These are phyloP conservation scores for Globisporangium emineosum DNA, from an alignment of 352 stramenopile genomes.

Conservation along the genomic window DNA sequence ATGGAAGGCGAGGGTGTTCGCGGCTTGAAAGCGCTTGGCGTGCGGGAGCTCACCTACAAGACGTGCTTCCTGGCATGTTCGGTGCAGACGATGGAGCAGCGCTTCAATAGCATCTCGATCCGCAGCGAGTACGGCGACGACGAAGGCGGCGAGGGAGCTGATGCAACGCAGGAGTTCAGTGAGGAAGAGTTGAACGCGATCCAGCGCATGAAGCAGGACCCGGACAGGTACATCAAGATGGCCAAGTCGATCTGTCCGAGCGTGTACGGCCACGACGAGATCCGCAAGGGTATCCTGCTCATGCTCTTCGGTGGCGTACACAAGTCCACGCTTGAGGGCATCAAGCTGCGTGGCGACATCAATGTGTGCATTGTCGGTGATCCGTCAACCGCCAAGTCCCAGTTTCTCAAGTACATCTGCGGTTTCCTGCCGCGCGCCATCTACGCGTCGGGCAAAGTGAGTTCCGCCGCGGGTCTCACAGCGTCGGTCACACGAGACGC, in stretches of 20 bases:
- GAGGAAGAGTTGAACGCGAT: constrained; percentile 93
- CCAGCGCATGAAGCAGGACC: constrained; percentile 87
- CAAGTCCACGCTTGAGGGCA: constrained; percentile 96
- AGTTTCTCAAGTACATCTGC: constrained; percentile 98
- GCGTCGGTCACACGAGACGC: constrained; percentile 95
- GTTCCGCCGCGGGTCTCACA: constrained; percentile 96
- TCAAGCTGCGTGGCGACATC: constrained; percentile 98
- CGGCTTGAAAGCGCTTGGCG: constrained; percentile 93
- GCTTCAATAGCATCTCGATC: constrained; percentile 86
- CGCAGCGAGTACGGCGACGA: constrained; percentile 71
- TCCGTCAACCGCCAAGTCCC: constrained; percentile 97
- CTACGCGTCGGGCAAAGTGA: constrained; percentile 99
- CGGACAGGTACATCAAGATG: constrained; percentile 92
- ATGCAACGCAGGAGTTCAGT: constrained; percentile 79
- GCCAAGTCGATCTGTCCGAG: constrained; percentile 94
- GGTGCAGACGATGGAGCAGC: constrained; percentile 90
- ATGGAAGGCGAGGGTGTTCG: constrained; percentile 91
- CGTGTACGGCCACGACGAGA: constrained; percentile 98
- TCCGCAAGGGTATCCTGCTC: constrained; percentile 92
- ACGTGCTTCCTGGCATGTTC: constrained; percentile 96
- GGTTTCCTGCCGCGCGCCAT: constrained; percentile 93
- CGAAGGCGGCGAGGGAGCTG: constrained; percentile 24
- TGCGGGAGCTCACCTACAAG: constrained; percentile 97
- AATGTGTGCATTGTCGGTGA: constrained; percentile 99
- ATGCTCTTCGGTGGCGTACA: constrained; percentile 98